Percentiles rank a stretch among this genome's conserved stretches.
Conservation (phyloP, 2,329 filamentous ascomycete species). For the Paraphoma chrysanthemicola region DNA sequence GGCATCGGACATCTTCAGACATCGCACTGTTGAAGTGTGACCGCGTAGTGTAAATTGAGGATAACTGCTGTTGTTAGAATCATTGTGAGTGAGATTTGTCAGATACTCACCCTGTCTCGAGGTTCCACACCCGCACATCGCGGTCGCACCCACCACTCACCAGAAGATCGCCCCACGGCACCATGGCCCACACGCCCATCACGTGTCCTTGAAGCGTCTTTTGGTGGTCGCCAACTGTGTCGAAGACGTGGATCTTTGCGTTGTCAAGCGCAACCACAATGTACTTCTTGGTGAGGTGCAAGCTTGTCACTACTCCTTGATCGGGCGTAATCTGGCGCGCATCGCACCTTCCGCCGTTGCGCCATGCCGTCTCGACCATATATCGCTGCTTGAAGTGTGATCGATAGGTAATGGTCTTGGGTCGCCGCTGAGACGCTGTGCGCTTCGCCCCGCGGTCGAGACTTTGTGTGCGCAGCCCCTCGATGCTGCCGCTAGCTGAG, state of each 20-base stretch:
- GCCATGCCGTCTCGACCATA: slow-evolving; percentile 96
- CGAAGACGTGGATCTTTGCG: slow-evolving; percentile 97
- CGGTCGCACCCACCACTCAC: slow-evolving; percentile 97
- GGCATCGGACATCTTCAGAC: slow-evolving; percentile 94
- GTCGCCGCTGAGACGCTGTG: slow-evolving; percentile 52
- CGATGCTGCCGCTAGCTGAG: slow-evolving; percentile 55
- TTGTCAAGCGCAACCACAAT: slow-evolving; percentile 98
- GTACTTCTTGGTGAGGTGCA: slow-evolving; percentile 93
- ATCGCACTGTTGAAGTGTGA: slow-evolving; percentile 95
- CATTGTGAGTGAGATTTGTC: neutral
- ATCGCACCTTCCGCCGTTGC: slow-evolving; percentile 84
- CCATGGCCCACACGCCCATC: slow-evolving; percentile 99
- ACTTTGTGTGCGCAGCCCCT: slow-evolving; percentile 59
- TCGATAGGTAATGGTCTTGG: slow-evolving; percentile 81
- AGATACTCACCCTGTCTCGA: slow-evolving; percentile 79
- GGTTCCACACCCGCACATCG: slow-evolving; percentile 96
- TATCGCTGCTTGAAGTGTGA: slow-evolving; percentile 98
- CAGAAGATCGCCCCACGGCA: slow-evolving; percentile 93
- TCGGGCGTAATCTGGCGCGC: slow-evolving; percentile 92
- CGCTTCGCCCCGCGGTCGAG: slow-evolving; percentile 60
- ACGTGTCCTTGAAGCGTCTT: slow-evolving; percentile 93
- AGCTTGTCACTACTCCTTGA: slow-evolving; percentile 93
- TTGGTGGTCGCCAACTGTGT: slow-evolving; percentile 85
- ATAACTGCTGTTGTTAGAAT: slow-evolving; percentile 26
- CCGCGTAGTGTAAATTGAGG: slow-evolving; percentile 73